Evolutionary conservation across 176 grass and related monocot species (phyloP), one percentile per base, ranked within the genome.

Genomic region (Carex kokanica): DNA sequence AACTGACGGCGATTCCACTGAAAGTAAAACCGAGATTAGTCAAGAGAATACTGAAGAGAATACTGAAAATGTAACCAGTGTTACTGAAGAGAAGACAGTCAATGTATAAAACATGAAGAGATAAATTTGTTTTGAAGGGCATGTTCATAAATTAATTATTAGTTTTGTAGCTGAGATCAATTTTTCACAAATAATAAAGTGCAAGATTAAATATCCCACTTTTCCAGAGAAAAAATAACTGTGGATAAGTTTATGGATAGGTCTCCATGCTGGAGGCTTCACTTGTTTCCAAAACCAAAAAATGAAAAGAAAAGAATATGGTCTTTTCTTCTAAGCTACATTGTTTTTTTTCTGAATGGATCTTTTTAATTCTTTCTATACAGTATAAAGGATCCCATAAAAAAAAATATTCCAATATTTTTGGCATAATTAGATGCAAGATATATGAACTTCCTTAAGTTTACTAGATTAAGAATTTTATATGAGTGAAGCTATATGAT

Each of bases 41-140:
- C 60, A 82, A 66, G 80, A 82, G 6, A 82, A 82, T n/a, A n/a
- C n/a, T n/a, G n/a, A n/a, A n/a, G n/a, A n/a, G n/a, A n/a, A n/a
- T 15, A 51, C 20, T 53, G 80, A 66, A 67, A 53, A 64, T 53
- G 14, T 31, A 9, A 17, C 36, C 60, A 82, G 62, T 29, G 23
- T 65, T 8, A 52, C 8, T 16, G 59, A 82, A 82, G 80, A 82
- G 38, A 66, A 82, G 21, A 64, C 58, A 11, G 61, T 66, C 49
- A 65, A 27, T 82, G 80, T 65, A 82, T 65, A 31, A 82, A 45
- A 21, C 41, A 51, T 10, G 13, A 61, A 63, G 59, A 45, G 17
- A 61, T 45, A 62, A 21, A 13, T 81, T 63, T 25, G 36, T 40
- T 21, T 41, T 5, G 24, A 63, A 20, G 45, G 38, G 31, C 17